phyloP scores from a whole-genome alignment of 768 basidiomycete genomes.

The Tephrocybe rancida region DNA sequence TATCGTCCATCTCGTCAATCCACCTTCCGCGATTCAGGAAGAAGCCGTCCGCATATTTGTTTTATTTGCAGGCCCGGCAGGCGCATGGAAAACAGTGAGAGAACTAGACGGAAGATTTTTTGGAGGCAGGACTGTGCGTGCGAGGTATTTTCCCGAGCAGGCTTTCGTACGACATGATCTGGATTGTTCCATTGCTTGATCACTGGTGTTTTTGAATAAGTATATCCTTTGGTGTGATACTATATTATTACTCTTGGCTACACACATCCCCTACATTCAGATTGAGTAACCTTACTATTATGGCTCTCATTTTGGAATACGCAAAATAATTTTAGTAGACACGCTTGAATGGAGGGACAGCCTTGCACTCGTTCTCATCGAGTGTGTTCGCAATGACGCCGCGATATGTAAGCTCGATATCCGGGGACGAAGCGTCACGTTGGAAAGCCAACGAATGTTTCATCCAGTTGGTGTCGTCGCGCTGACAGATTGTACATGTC shows the following conservation, averaged over 20 bases:
- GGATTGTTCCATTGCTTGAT: conserved; percentile 42
- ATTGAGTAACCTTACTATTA: conserved; percentile 9
- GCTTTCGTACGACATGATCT: conserved; percentile 53
- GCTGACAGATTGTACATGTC: conserved; percentile 39
- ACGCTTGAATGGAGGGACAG: conserved; percentile 97
- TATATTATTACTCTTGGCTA: too few species aligned
- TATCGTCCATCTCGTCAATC: conserved; percentile 76
- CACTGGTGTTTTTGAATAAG: not conserved
- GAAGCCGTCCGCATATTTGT: conserved; percentile 93
- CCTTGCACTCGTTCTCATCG: conserved; percentile 96
- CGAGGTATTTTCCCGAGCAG: conserved; percentile 76
- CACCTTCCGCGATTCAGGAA: conserved; percentile 63
- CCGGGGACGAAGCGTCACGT: conserved; percentile 69
- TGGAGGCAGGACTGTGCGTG: conserved; percentile 81
- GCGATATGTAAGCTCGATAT: conserved; percentile 91
- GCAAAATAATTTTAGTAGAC: conserved; percentile 60
- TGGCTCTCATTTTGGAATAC: not conserved
- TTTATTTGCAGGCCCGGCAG: conserved; percentile 86
- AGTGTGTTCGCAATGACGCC: conserved; percentile 82
- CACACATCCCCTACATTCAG: conserved; percentile 8
- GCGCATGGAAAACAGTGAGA: conserved; percentile 94
- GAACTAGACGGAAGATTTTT: conserved; percentile 94
- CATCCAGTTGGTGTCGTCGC: conserved; percentile 95
- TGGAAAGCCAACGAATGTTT: conserved; percentile 97
- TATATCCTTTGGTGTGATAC: conserved; percentile 18